Base-by-base conservation (phyloP, 2,329 filamentous ascomycete species). In the Sclerotinia subarctica region DNA sequence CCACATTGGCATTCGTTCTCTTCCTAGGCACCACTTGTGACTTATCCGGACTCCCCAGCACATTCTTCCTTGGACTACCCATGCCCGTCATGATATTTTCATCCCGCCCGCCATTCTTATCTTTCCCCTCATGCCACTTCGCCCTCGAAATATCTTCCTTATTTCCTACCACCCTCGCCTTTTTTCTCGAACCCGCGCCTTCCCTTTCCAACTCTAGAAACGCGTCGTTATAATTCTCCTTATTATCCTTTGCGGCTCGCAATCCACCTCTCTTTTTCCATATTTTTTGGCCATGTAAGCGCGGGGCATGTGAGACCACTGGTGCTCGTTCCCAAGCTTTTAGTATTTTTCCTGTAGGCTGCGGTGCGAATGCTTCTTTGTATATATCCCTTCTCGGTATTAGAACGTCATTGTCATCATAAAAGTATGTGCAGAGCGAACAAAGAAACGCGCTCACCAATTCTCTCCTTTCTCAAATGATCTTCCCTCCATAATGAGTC, bases 131-230 rank as follows among this genome's bases (percentile, higher is more conserved):
- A 47, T 70, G 75, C 75, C 79, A 81, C 26, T 62, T 68, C 47
- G 75, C 76, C 42, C 76, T 73, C 6, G 73, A 73, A 68, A 77
- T 80, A 47, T 73, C 74, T 15, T 78, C 76, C 69, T 80, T 76
- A 21, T 68, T 69, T 26, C 64, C 64, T 10, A 69, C 62, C 17
- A 70, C 72, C n/a, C 78, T 76, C 26, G 67, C 58, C 67, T 74
- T 77, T 70, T 82, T 82, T 44, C 80, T 75, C 29, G 76, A 52
- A 0, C 76, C 77, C 2, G 66, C 59, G 2, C 79, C 78, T 29
- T 77, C 76, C 32, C 72, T 75, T 21, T 77, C 73, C 6, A 82
- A 73, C 69, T 82, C 80, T 17, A 52, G 52, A 59, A 74, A 70
- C 3, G 70, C 71, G 44, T 69, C 68, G 17, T 72, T 68, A 21